phyloP scores from a whole-genome alignment of 495 filamentous ascomycete genomes.

The Lophium mytilinum region DNA sequence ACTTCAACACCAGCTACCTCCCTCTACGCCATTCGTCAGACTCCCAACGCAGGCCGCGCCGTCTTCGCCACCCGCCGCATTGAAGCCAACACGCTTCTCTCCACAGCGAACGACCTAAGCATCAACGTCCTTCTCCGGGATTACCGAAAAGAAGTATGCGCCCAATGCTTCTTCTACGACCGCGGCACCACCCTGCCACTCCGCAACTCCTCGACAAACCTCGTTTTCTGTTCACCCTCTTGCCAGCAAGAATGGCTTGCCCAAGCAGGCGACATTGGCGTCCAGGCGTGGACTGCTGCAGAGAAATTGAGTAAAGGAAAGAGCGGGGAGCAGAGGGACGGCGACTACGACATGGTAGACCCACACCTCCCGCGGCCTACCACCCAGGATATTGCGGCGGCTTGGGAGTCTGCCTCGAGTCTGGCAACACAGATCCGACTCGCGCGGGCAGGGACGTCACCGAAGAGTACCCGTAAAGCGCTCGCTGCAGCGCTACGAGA shows the following conservation, averaged over 20 bases:
- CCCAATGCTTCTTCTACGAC: slow-evolving; percentile 33
- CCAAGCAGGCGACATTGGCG: slow-evolving; percentile 16
- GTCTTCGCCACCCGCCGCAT: slow-evolving; percentile 27
- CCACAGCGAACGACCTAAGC: slow-evolving; percentile 8
- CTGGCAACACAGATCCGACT: slow-evolving; percentile 14
- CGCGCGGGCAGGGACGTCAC: slow-evolving; percentile 2
- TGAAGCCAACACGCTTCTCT: slow-evolving; percentile 18
- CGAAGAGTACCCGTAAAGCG: slow-evolving; percentile 12
- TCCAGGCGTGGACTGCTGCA: slow-evolving; percentile 22
- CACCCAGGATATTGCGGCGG: slow-evolving; percentile 6
- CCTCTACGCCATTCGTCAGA: slow-evolving; percentile 25
- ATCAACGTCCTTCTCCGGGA: slow-evolving; percentile 29
- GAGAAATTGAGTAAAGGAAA: slow-evolving; percentile 12
- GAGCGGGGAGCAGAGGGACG: background rate
- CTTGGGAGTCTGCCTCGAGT: slow-evolving; percentile 8
- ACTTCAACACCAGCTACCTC: no score
- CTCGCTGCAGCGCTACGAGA: slow-evolving; percentile 10
- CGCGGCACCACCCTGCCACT: slow-evolving; percentile 24
- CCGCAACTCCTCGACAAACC: slow-evolving; percentile 19
- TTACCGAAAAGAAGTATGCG: slow-evolving; percentile 36
- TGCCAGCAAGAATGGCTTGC: slow-evolving; percentile 24
- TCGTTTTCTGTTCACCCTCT: slow-evolving; percentile 26
- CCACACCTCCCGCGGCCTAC: slow-evolving; percentile 9
- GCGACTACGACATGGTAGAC: slow-evolving; percentile 20
- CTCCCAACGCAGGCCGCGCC: slow-evolving; percentile 28